Conservation (phyloP, 2,329 filamentous ascomycete genomes). For the Ascochyta koolunga region DNA sequence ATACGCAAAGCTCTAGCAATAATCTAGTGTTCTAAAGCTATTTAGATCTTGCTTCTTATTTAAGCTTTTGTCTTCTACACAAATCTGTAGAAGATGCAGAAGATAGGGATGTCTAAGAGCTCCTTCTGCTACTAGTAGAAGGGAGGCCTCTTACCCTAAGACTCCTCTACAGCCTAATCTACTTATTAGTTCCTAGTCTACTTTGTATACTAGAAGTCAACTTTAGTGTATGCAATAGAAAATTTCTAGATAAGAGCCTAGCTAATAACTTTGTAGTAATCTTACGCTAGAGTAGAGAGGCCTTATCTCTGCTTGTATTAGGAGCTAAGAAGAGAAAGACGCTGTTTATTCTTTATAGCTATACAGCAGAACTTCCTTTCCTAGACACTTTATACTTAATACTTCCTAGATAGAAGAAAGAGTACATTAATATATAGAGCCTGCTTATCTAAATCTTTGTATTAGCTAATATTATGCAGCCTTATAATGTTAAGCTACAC, state of each 20-base stretch:
- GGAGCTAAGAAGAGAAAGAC: not conserved
- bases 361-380: not conserved
- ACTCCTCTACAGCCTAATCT: not conserved
- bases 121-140: not conserved
- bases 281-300: not conserved
- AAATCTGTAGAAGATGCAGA: not conserved
- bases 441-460: not conserved
- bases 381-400: not conserved
- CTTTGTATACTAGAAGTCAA: not conserved
- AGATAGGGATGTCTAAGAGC: not conserved
- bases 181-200: not conserved
- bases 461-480: not conserved
- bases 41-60: not conserved
- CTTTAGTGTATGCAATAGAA: not conserved
- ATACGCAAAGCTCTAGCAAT: not conserved
- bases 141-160: constrained; percentile 1
- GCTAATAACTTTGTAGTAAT: not conserved
- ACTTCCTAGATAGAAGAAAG: not conserved
- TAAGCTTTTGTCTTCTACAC: not conserved
- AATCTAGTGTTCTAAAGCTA: not conserved
- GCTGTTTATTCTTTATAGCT: not conserved
- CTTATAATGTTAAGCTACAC: not conserved
- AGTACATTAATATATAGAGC: not conserved
- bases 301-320: not conserved
- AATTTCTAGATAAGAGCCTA: not conserved